Evolutionary conservation across 495 filamentous ascomycete genomes (phyloP), one percentile per base, ranked within the genome.

Genomic region (Penicillium lividum): DNA sequence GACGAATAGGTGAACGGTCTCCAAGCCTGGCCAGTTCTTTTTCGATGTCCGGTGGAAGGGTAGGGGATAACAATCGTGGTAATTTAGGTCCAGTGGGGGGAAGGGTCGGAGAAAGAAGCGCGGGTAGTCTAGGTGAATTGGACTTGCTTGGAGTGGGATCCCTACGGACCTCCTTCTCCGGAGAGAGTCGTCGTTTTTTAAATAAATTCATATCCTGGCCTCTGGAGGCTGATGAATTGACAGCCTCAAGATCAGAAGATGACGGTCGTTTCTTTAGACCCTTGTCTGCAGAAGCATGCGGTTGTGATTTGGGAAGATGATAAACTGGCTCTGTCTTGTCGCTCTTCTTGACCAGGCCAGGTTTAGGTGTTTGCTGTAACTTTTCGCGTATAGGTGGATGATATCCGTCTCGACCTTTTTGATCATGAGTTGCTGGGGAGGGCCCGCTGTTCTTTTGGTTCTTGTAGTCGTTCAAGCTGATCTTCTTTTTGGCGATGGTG

Each of bases 381-480:
- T 60, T 64, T 40, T 70, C 63, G 51, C 58, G 56, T 7, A 56
- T 54, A 31, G 57, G 47, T 10, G 53, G 44, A 43, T 60, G 48
- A 38, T 60, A 59, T 42, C 33, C 51, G 30, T 57, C 63, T 44
- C 68, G 64, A 42, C 34, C 57, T 36, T 48, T 28, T 47, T 46
- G 38, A 50, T 71, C 70, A 50, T 67, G 67, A 29, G 51, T 54
- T 28, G 62, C 34, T 7, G 65, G 60, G 18, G 67, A 68, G 15
- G 64, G 18, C 16, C 70, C 70, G 30, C 56, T 67, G 33, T 67
- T 78, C 53, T 72, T 72, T 56, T 79, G 78, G 45, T 69, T 73
- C 60, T 77, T 80, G 66, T 82, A 83, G 51, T 82, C 77, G 38
- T 70, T 76, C 16, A 83, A 56, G 44, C 68, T 80, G 48, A 82